phyloP scores from a whole-genome alignment of 1,139 yeast species.

The Lodderomyces jiufengensis region DNA sequence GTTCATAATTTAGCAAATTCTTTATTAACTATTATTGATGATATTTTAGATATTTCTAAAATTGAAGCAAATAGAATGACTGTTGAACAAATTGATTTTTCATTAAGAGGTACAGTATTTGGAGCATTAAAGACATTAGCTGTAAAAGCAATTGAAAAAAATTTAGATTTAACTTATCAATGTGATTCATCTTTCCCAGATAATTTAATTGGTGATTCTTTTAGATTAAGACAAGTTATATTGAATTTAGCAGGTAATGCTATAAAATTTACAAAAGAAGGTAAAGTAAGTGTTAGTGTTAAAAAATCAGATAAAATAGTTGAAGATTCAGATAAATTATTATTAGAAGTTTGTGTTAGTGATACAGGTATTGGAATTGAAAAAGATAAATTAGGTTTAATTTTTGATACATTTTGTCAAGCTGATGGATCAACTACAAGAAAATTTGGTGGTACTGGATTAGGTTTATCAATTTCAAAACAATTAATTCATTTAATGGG shows the following conservation, averaged over 20 bases:
- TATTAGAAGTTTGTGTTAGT: slow-evolving; percentile 78
- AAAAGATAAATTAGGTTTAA: slow-evolving; percentile 74
- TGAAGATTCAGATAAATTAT: slow-evolving; percentile 53
- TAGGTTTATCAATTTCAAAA: slow-evolving; percentile 82
- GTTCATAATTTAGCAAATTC: slow-evolving; percentile 85
- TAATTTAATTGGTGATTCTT: slow-evolving; percentile 80
- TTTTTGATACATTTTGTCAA: slow-evolving; percentile 86
- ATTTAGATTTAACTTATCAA: slow-evolving; percentile 72
- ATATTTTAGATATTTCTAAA: slow-evolving; percentile 84
- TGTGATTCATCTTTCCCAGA: slow-evolving; percentile 87
- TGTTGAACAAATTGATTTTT: slow-evolving; percentile 81
- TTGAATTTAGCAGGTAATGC: slow-evolving; percentile 85
- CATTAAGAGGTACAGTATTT: slow-evolving; percentile 79
- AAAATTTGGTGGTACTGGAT: slow-evolving; percentile 88
- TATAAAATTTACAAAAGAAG: slow-evolving; percentile 77
- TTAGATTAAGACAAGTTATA: slow-evolving; percentile 79
- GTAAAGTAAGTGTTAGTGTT: slow-evolving; percentile 68
- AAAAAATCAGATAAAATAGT: slow-evolving; percentile 45
- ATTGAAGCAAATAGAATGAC: slow-evolving; percentile 93
- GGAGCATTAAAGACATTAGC: slow-evolving; percentile 86
- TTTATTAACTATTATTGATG: slow-evolving; percentile 79
- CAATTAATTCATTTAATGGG: slow-evolving; percentile 88
- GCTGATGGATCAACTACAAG: slow-evolving; percentile 92
- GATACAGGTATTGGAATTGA: slow-evolving; percentile 90
- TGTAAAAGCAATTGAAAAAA: slow-evolving; percentile 83